A percentile compares a stretch with the other conserved stretches of the same genome.
These are phyloP conservation scores for Aureobasidium musti DNA, from an alignment of 2,329 filamentous ascomycete species.

Conservation along the genomic window DNA sequence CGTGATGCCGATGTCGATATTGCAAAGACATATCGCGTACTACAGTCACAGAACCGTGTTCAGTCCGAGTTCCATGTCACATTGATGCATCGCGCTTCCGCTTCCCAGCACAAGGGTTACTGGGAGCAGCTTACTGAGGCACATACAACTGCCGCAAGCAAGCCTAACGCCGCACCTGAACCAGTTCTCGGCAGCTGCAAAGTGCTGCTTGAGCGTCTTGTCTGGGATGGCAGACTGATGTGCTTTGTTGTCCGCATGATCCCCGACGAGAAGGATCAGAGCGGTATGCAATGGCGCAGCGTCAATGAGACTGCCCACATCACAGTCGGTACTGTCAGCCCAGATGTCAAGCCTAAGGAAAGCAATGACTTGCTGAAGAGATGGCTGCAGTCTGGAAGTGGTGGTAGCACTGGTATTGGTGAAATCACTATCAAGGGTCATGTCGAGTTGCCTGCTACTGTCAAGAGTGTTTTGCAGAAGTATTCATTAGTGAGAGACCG, in stretches of 20 bases:
- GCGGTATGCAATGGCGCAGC: conserved; percentile 56
- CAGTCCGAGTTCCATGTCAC: conserved; percentile 93
- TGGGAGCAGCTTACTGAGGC: conserved; percentile 74
- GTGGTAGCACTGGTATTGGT: conserved; percentile 54
- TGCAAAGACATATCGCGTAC: conserved; percentile 70
- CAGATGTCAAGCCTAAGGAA: conserved; percentile 83
- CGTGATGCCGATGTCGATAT: conserved; percentile 55
- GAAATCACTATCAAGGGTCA: conserved; percentile 58
- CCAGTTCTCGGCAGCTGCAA: conserved; percentile 64
- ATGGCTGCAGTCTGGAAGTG: conserved; percentile 68
- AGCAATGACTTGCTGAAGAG: conserved; percentile 79
- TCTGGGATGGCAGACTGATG: conserved; percentile 89
- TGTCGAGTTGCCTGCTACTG: conserved; percentile 58
- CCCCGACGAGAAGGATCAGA: conserved; percentile 51
- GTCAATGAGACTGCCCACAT: conserved; percentile 81
- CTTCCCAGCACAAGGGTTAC: conserved; percentile 63
- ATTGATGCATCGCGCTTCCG: conserved; percentile 75
- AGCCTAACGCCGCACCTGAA: conserved; percentile 45
- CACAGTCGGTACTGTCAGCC: conserved; percentile 78
- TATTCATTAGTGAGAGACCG: not conserved
- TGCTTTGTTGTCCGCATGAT: conserved; percentile 77
- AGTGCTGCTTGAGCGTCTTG: conserved; percentile 64
- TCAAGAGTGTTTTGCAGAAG: conserved; percentile 52
- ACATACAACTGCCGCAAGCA: conserved; percentile 47
- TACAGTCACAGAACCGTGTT: conserved; percentile 72